phyloP scores from a whole-genome alignment of 768 basidiomycete genomes.

The Suillus variegatus region DNA sequence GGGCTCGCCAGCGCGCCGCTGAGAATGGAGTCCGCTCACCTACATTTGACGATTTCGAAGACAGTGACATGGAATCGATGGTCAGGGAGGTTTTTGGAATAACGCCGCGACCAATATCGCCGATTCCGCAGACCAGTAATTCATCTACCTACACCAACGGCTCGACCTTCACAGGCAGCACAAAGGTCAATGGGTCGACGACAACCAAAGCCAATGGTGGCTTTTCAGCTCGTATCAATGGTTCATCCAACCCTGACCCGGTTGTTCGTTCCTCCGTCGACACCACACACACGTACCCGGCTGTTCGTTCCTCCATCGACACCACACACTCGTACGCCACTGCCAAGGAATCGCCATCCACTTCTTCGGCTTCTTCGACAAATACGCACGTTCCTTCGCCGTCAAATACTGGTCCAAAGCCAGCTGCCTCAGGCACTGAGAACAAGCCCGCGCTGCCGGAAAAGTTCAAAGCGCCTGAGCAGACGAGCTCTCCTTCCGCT shows the following conservation, averaged over 20 bases:
- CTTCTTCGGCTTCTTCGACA: neutral
- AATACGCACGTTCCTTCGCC: too few species aligned
- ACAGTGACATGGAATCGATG: constrained; percentile 25
- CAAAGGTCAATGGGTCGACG: neutral
- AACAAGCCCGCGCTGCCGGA: constrained; percentile 11
- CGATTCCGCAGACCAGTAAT: constrained; percentile 12
- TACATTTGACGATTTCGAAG: constrained; percentile 35
- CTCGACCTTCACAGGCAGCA: neutral
- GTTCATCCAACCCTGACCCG: constrained; percentile 32
- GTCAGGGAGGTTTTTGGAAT: constrained; percentile 32
- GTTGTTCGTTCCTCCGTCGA: constrained; percentile 22
- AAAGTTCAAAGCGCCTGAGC: constrained; percentile 6
- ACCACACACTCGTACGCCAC: constrained; percentile 19
- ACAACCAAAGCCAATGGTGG: constrained; percentile 21
- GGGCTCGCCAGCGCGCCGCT: constrained; percentile 35
- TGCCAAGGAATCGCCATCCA: constrained; percentile 15
- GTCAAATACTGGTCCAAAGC: neutral
- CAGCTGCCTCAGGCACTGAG: neutral
- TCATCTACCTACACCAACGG: constrained; percentile 16
- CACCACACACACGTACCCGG: constrained; percentile 15
- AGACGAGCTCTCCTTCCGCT: neutral
- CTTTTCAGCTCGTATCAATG: constrained; percentile 25
- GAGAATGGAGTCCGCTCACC: constrained; percentile 33
- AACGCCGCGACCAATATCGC: constrained; percentile 28
- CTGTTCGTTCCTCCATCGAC: constrained; percentile 20